phyloP scores from a whole-genome alignment of 768 basidiomycete species.

The Naematelia encephala region DNA sequence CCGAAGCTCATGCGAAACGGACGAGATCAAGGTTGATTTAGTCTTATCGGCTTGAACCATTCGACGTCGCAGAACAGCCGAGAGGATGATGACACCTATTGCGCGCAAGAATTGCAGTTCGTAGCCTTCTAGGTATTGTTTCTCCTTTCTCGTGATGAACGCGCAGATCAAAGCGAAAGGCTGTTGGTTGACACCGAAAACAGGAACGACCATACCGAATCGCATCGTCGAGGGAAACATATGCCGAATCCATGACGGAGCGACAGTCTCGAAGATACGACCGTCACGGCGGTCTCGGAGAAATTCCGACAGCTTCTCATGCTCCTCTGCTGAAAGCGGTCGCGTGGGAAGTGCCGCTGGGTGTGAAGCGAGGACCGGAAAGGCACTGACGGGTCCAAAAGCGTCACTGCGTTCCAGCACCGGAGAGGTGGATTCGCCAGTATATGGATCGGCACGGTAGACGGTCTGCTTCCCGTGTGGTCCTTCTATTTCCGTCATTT shows the following conservation, averaged over 20 bases:
- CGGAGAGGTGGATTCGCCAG: constrained; percentile 14
- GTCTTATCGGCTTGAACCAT: constrained; percentile 95
- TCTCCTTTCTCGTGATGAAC: constrained; percentile 73
- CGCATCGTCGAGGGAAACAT: constrained; percentile 78
- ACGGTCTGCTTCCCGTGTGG: constrained; percentile 50
- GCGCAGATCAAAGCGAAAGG: constrained; percentile 88
- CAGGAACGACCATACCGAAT: constrained; percentile 84
- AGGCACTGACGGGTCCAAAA: constrained; percentile 45
- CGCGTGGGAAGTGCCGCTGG: constrained; percentile 38
- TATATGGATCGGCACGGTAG: constrained; percentile 51
- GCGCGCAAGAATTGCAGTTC: constrained; percentile 85
- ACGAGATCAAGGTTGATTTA: constrained; percentile 54
- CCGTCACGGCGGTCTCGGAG: constrained; percentile 78
- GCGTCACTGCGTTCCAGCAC: constrained; percentile 39
- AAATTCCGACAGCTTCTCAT: constrained; percentile 69
- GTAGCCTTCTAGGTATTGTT: constrained; percentile 61
- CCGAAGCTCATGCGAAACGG: constrained; percentile 45
- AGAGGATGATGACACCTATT: constrained; percentile 89
- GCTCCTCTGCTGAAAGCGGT: constrained; percentile 67
- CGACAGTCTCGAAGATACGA: constrained; percentile 77
- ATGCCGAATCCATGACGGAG: constrained; percentile 75
- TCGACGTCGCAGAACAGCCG: constrained; percentile 82
- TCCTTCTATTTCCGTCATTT: constrained; percentile 68
- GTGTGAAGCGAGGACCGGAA: constrained; percentile 46
- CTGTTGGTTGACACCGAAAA: constrained; percentile 87